phyloP scores from a whole-genome alignment of 1,284 basidiomycete species.

The Paramarasmius palmivorus region DNA sequence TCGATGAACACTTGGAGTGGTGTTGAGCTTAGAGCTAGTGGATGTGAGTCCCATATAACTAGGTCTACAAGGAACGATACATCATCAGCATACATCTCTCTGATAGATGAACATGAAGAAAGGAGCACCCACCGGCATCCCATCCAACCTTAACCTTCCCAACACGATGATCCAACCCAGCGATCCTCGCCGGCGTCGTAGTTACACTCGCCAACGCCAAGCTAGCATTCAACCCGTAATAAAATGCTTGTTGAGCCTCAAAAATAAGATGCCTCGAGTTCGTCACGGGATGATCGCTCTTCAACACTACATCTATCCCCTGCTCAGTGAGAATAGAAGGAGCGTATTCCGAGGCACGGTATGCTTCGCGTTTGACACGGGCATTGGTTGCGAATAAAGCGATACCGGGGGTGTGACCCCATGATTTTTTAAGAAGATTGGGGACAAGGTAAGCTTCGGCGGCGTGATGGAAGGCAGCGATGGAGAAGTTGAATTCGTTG shows the following conservation, averaged over 20 bases:
- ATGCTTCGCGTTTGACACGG: conserved; percentile 79
- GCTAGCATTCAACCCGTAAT: conserved; percentile 51
- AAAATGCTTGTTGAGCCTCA: conserved; percentile 87
- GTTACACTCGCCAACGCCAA: conserved; percentile 65
- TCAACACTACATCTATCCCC: conserved; percentile 65
- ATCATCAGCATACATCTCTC: neutral
- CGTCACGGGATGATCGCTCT: conserved; percentile 74
- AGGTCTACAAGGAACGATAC: no score
- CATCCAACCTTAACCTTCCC: conserved; percentile 58
- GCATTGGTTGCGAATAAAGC: conserved; percentile 77
- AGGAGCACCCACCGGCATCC: conserved; percentile 37
- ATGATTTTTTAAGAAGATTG: conserved; percentile 72
- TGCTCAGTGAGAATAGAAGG: conserved; percentile 69
- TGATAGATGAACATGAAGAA: neutral
- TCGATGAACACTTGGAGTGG: conserved; percentile 69
- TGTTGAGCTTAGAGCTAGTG: conserved; percentile 60
- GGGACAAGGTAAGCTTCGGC: conserved; percentile 88
- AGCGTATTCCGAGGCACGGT: conserved; percentile 78
- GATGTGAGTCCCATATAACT: conserved; percentile 64
- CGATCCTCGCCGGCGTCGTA: conserved; percentile 60
- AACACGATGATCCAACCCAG: conserved; percentile 70
- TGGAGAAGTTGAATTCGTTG: conserved; percentile 80
- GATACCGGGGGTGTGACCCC: conserved; percentile 68
- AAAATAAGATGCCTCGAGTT: conserved; percentile 81
- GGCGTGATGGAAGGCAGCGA: conserved; percentile 87